A percentile compares a stretch with the other conserved stretches of the same genome.
phyloP scores from a whole-genome alignment of 495 filamentous ascomycete genomes.

The Aspergillus leporis region DNA sequence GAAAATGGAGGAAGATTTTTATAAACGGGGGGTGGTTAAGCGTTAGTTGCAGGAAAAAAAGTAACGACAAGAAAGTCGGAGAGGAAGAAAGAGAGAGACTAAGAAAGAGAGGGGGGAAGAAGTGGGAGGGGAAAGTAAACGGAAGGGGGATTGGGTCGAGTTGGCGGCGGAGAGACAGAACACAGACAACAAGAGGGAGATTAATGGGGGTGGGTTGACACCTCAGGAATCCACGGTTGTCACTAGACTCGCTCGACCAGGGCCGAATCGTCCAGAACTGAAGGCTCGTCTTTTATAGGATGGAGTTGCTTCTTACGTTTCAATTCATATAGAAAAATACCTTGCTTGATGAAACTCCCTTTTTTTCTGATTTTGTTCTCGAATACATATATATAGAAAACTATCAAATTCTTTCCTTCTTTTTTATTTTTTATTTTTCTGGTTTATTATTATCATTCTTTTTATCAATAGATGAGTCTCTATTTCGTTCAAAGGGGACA shows the following conservation, averaged over 20 bases:
- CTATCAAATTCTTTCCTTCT: background rate
- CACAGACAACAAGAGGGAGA: constrained; percentile 26
- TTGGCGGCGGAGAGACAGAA: constrained; percentile 26
- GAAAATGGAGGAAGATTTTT: constrained; percentile 3
- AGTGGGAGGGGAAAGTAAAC: constrained; percentile 14
- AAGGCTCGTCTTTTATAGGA: background rate
- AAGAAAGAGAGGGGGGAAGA: constrained; percentile 18
- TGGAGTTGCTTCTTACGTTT: background rate
- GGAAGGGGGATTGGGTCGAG: constrained; percentile 19
- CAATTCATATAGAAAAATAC: too few species aligned
- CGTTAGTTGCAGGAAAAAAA: background rate
- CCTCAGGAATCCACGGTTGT: background rate
- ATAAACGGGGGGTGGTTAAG: constrained; percentile 4
- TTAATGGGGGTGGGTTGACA: constrained; percentile 8
- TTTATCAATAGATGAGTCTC: background rate
- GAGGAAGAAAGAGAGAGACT: constrained; percentile 11
- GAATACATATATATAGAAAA: background rate
- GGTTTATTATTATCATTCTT: background rate
- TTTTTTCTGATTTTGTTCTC: background rate
- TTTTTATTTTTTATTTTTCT: background rate
- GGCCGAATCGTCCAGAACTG: background rate
- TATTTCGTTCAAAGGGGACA: too few species aligned
- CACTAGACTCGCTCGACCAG: background rate
- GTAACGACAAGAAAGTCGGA: constrained; percentile 1
- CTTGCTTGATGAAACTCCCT: too few species aligned